phyloP scores from a whole-genome alignment of 2,329 filamentous ascomycete species.

The Alternaria angustiovoidea region DNA sequence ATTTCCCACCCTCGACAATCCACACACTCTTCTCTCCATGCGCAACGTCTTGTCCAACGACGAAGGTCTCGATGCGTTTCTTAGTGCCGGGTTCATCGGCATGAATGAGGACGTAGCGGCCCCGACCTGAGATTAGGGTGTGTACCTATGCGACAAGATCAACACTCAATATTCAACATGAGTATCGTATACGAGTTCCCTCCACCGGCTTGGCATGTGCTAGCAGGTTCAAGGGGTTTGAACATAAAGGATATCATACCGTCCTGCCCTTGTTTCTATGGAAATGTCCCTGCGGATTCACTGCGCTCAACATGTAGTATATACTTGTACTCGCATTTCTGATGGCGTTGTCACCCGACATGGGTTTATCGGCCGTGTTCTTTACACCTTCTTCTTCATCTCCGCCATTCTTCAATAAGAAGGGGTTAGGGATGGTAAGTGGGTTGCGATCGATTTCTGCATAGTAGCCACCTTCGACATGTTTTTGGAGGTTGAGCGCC shows the following conservation, averaged over 20 bases:
- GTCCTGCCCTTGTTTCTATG: constrained; percentile 69
- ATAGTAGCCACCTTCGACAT: constrained; percentile 62
- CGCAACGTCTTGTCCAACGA: constrained; percentile 67
- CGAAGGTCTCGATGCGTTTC: constrained; percentile 68
- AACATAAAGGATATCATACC: constrained; percentile 22
- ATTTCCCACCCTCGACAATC: constrained; percentile 74
- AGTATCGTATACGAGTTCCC: neutral
- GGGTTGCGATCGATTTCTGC: constrained; percentile 58
- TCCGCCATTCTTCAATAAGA: constrained; percentile 33
- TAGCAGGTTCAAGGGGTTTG: neutral
- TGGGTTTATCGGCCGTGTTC: constrained; percentile 46
- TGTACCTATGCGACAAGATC: constrained; percentile 55
- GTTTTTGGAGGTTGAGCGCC: constrained; percentile 52
- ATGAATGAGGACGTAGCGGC: constrained; percentile 71
- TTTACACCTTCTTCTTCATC: constrained; percentile 8
- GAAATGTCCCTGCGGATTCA: constrained; percentile 65
- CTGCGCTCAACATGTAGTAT: constrained; percentile 69
- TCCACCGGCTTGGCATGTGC: neutral
- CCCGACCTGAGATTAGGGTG: constrained; percentile 69
- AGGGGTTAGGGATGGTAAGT: constrained; percentile 62
- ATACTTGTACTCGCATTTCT: constrained; percentile 69
- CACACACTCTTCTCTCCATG: constrained; percentile 70
- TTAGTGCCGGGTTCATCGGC: constrained; percentile 59
- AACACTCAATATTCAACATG: neutral
- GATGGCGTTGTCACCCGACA: constrained; percentile 50